These are phyloP conservation scores for Vanrija pseudolonga DNA, from an alignment of 1,284 basidiomycete genomes.

Conservation along the genomic window DNA sequence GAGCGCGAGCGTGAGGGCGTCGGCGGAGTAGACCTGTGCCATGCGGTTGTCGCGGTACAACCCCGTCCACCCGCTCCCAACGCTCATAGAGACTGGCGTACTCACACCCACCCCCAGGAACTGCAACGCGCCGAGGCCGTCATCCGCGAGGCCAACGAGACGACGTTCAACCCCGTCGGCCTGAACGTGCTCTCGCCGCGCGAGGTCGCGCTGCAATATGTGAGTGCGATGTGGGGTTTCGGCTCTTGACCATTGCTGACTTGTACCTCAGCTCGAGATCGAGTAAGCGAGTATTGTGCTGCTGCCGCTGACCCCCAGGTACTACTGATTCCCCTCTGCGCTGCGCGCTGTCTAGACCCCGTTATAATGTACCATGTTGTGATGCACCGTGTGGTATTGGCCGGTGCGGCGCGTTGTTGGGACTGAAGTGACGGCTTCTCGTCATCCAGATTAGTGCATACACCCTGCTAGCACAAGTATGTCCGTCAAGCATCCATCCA, in stretches of 20 bases:
- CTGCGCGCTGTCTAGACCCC: not conserved
- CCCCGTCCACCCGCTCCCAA: not conserved
- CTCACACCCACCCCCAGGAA: slow-evolving; percentile 29
- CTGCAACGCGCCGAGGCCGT: slow-evolving; percentile 40
- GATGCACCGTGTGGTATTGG: too few relatives aligned
- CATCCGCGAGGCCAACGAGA: slow-evolving; percentile 46
- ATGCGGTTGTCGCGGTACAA: not conserved
- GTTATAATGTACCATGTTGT: too few relatives aligned
- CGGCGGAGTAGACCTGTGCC: not conserved
- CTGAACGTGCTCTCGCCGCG: slow-evolving; percentile 52
- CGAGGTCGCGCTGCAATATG: slow-evolving; percentile 52
- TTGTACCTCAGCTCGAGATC: slow-evolving; percentile 2
- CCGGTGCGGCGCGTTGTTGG: too few relatives aligned
- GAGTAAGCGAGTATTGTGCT: not conserved
- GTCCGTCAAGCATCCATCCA: too few relatives aligned
- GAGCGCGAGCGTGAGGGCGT: too few relatives aligned
- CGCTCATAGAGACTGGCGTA: not conserved
- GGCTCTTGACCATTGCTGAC: not conserved
- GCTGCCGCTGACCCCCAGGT: not conserved
- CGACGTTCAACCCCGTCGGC: slow-evolving; percentile 50
- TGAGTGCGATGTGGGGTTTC: slow-evolving; percentile 30
- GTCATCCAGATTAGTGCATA: too few relatives aligned
- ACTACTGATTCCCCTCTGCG: not conserved
- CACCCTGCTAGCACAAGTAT: too few relatives aligned
- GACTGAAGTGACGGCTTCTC: too few relatives aligned